Conservation (phyloP, 148 eudicot species). For the Fagopyrum homotropicum region DNA sequence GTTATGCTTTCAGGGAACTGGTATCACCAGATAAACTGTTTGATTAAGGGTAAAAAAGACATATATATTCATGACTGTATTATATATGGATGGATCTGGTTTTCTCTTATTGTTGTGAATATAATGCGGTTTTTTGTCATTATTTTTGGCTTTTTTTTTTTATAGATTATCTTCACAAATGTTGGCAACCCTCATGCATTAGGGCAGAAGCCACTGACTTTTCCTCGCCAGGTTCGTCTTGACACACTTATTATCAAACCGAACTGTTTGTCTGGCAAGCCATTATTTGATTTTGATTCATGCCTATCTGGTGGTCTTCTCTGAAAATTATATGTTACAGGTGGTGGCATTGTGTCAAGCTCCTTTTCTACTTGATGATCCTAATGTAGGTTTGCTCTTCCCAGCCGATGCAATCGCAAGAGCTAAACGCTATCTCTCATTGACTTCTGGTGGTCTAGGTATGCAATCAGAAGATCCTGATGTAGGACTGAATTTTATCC, state of each 20-base stretch:
- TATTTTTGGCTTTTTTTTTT: not conserved
- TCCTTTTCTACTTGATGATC: slow-evolving; percentile 96
- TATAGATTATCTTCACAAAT: slow-evolving; percentile 95
- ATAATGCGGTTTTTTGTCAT: not conserved
- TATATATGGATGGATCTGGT: not conserved
- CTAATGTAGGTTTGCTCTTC: slow-evolving; percentile 85
- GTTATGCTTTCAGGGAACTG: not conserved
- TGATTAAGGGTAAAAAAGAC: not conserved
- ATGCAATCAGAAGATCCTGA: slow-evolving; percentile 3
- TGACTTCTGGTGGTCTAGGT: slow-evolving; percentile 96
- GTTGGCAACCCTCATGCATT: slow-evolving; percentile 99
- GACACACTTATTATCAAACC: slow-evolving; percentile 2
- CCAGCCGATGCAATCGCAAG: slow-evolving; percentile 96
- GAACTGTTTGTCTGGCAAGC: slow-evolving; percentile 1
- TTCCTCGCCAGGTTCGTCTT: slow-evolving; percentile 81
- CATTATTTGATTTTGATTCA: not conserved
- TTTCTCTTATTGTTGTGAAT: not conserved
- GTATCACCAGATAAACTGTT: not conserved
- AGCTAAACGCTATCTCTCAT: slow-evolving; percentile 83
- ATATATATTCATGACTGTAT: not conserved
- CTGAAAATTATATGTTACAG: slow-evolving; percentile 33
- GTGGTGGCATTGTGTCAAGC: slow-evolving; percentile 99
- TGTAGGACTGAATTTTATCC: not conserved
- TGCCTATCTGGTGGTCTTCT: not conserved
- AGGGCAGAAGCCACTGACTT: slow-evolving; percentile 92